Conservation (phyloP, 176 grass and related monocot genomes). For the Bromus sterilis region DNA sequence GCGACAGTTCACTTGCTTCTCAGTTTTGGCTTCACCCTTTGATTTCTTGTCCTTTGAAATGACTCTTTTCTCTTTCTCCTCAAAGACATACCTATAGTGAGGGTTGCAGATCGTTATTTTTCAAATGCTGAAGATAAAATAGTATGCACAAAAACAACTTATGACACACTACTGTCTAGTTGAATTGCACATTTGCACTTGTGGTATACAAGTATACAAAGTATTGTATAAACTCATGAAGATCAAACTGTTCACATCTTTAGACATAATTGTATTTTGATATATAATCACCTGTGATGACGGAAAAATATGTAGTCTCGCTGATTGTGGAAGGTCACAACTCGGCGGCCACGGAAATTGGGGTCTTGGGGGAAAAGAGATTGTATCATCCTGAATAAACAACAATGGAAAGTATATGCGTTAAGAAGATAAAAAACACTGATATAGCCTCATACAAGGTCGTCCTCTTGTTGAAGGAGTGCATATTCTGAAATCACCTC, state of each 20-base stretch:
- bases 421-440: not conserved
- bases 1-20: conserved; percentile 62
- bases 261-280: not conserved
- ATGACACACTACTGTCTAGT: not conserved
- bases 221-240: not conserved
- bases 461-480: not conserved
- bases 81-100: conserved; percentile 72
- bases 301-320: conserved; percentile 96
- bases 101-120: not conserved
- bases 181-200: conserved; percentile 24
- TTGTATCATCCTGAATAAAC: conserved; percentile 74
- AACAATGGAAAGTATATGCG: not conserved
- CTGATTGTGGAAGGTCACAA: conserved; percentile 98
- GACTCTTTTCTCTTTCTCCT: conserved; percentile 74
- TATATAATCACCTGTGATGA: conserved; percentile 73
- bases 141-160: not conserved
- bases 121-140: not conserved
- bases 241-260: not conserved
- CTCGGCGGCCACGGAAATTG: conserved; percentile 77
- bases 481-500: conserved; percentile 43
- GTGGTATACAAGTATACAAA: conserved; percentile 79
- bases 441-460: too few species aligned
- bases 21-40: conserved; percentile 54
- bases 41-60: conserved; percentile 55
- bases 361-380: conserved; percentile 90